Conservation (phyloP, 768 basidiomycete species). For the Dioszegia crocea region DNA sequence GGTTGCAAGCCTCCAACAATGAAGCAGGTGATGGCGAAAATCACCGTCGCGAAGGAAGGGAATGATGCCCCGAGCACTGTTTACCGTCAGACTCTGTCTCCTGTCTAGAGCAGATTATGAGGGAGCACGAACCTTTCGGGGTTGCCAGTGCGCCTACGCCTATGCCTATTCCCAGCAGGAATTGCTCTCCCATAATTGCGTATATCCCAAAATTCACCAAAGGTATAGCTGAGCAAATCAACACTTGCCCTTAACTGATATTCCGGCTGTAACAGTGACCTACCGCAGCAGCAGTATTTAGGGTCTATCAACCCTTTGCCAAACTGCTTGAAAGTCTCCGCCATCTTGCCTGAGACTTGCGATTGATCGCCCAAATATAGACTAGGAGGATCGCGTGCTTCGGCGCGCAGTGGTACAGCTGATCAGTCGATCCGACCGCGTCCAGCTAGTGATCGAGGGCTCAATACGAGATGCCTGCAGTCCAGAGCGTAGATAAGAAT, state of each 20-base stretch:
- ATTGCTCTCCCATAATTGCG: slow-evolving; percentile 69
- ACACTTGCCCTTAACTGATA: slow-evolving; percentile 3
- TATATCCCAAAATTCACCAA: slow-evolving; percentile 88
- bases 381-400: neutral
- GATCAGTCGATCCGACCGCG: too few relatives aligned
- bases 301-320: slow-evolving; percentile 50
- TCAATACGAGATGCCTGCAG: too few relatives aligned
- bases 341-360: neutral
- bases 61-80: slow-evolving; percentile 81
- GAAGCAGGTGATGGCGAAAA: slow-evolving; percentile 74
- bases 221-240: slow-evolving; percentile 62
- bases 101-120: too few relatives aligned
- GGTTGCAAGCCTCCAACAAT: slow-evolving; percentile 71
- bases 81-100: neutral
- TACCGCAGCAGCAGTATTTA: slow-evolving; percentile 73
- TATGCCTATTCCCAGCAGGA: slow-evolving; percentile 51
- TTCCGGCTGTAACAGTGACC: slow-evolving; percentile 7
- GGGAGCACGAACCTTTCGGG: slow-evolving; percentile 19
- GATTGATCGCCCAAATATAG: neutral
- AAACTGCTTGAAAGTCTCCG: slow-evolving; percentile 9
- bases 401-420: neutral
- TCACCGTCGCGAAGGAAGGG: slow-evolving; percentile 67
- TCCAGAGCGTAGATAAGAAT: too few relatives aligned
- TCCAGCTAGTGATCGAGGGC: too few relatives aligned
- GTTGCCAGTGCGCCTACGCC: slow-evolving; percentile 44